Conservation (phyloP, 371 early-diverging fungal species). For the Mucor ambiguus region DNA sequence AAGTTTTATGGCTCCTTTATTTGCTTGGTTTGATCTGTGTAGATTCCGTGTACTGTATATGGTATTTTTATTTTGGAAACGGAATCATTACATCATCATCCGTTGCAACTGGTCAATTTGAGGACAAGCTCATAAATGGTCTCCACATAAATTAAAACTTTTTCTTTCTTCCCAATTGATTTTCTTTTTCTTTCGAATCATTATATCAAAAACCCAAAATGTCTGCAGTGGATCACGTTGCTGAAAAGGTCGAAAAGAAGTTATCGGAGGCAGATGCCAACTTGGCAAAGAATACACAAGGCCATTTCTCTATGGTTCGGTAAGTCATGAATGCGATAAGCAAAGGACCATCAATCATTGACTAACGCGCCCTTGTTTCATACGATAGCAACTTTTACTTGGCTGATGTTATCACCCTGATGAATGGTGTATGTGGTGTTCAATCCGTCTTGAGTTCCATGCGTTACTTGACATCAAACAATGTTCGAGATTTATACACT, state of each 20-base stretch:
- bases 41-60: background rate
- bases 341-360: background rate
- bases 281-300: slow-evolving; percentile 14
- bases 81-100: background rate
- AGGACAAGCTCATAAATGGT: background rate
- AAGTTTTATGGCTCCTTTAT: background rate
- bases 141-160: background rate
- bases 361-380: background rate
- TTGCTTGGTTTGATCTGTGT: background rate
- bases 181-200: background rate
- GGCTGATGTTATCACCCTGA: slow-evolving; percentile 86
- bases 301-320: slow-evolving; percentile 43
- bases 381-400: slow-evolving; percentile 68
- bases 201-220: background rate
- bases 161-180: background rate
- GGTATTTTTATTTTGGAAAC: background rate
- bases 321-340: slow-evolving; percentile 8
- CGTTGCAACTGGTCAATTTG: background rate
- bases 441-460: slow-evolving; percentile 80
- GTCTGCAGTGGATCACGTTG: background rate
- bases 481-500: slow-evolving; percentile 61
- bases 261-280: slow-evolving; percentile 19
- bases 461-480: slow-evolving; percentile 75
- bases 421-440: slow-evolving; percentile 85
- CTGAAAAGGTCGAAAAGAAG: slow-evolving; percentile 15